Conservation (phyloP, 176 grass and related monocot species). For the Oryza australiensis region DNA sequence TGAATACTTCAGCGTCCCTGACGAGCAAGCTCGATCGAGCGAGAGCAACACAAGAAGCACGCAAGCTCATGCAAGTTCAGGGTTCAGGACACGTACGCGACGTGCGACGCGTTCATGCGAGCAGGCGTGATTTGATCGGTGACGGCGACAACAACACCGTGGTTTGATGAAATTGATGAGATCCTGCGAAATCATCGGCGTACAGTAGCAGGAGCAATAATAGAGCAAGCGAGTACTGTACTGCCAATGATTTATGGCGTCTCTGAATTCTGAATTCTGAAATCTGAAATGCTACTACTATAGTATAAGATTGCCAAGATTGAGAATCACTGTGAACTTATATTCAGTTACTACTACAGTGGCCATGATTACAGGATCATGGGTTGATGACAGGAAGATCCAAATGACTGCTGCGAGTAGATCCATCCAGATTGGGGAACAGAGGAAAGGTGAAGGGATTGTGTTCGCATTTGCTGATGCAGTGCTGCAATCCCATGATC, state of each 20-base stretch:
- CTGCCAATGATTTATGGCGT: not conserved
- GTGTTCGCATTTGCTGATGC: not conserved
- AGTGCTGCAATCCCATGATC: not conserved
- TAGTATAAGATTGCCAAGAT: too few species aligned
- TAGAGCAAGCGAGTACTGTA: not conserved
- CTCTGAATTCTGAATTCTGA: not conserved
- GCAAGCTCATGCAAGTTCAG: too few species aligned
- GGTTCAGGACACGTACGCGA: too few species aligned
- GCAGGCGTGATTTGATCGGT: not conserved
- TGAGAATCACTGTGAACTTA: not conserved
- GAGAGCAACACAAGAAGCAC: too few species aligned
- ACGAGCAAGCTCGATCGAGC: too few species aligned
- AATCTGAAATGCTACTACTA: too few species aligned
- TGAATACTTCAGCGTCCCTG: not conserved
- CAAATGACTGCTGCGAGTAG: not conserved
- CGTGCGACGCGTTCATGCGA: not conserved
- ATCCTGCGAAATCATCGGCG: not conserved
- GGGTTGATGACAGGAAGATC: not conserved
- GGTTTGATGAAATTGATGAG: not conserved
- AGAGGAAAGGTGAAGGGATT: not conserved
- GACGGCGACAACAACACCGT: not conserved
- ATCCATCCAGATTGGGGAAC: not conserved
- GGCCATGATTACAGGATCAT: not conserved
- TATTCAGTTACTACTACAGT: not conserved
- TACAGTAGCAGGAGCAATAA: not conserved